Base-by-base conservation (phyloP, 2,329 filamentous ascomycete genomes). In the Tympanopsis confertula region DNA sequence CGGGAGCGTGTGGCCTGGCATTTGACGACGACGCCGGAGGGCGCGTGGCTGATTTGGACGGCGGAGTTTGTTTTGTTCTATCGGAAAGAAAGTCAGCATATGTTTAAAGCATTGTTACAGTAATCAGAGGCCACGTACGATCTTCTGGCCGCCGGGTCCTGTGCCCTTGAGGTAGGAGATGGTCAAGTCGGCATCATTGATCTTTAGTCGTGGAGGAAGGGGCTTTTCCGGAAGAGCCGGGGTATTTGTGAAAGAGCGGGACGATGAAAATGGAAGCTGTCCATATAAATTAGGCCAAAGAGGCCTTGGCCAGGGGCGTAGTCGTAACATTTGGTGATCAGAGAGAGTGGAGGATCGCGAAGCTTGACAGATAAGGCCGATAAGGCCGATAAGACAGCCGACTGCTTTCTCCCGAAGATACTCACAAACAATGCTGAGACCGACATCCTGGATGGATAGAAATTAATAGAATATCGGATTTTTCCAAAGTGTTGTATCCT, bases 11-110 rank as follows among this genome's bases (percentile, higher is more conserved):
- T 84, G 19, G 74, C 77, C 57, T 86, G 81, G 39, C 69, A 78
- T 57, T 85, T 86, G 38, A 85, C 69, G 10, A 85, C 79, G 19
- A 83, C 69, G 35, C 80, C 80, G 1, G 79, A 81, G 4, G 78
- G 76, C 14, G 77, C 58, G 52, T 86, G 81, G 47, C 73, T 82
- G 32, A 86, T 60, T 52, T 86, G 81, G 4, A 84, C 80, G 17
- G 79, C 79, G 2, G 77, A 84, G n/a, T 74, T 76, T 4, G 81
- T 85, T 70, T 86, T 86, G 57, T 86, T 86, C 68, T 56, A 24
- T 28, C n/a, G 20, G 19, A 33, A n/a, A 3, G 12, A 13, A n/a
- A 35, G 7, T 15, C 12, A 39, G 33, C 19, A 41, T 43, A 38
- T 18, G 43, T 38, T 44, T 19, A 7, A 10, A 4, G 12, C 14